A percentile compares a stretch with the other conserved stretches of the same genome.
These are phyloP conservation scores for Artemisia argyi DNA, from an alignment of 129 eudicot genomes.

Conservation along the genomic window DNA sequence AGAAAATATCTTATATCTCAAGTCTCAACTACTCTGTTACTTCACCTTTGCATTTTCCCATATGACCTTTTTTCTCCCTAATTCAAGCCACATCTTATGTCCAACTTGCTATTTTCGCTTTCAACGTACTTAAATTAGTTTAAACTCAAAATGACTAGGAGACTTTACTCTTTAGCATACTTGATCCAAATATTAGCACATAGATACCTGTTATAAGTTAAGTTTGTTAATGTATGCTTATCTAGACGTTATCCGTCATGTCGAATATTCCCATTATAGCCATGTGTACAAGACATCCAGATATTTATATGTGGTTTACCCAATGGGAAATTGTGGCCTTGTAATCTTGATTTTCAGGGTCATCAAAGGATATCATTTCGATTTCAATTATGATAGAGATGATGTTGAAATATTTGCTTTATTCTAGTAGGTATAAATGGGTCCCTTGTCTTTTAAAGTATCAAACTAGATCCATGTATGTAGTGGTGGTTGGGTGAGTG, in stretches of 20 bases:
- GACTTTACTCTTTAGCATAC: neutral
- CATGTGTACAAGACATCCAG: neutral
- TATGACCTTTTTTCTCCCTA: conserved; percentile 9
- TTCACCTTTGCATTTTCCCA: conserved; percentile 27
- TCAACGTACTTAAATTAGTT: neutral
- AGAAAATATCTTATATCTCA: conserved; percentile 4
- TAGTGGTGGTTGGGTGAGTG: neutral
- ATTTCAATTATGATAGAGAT: conserved; percentile 20
- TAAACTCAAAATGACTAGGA: neutral
- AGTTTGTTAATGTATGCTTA: neutral
- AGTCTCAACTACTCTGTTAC: too few relatives aligned
- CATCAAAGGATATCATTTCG: conserved; percentile 15
- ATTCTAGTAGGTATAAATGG: conserved; percentile 20
- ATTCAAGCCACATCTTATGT: neutral
- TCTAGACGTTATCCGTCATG: neutral
- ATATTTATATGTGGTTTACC: neutral
- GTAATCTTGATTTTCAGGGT: conserved; percentile 13
- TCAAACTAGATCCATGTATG: neutral
- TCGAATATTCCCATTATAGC: neutral
- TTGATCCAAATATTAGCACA: neutral
- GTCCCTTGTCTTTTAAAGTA: conserved; percentile 24
- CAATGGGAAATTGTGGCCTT: conserved; percentile 3
- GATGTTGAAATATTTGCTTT: conserved; percentile 16
- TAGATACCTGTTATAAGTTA: neutral
- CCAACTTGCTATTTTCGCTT: conserved; percentile 18